Evolutionary conservation across 441 rosid genomes (phyloP).

Genomic region (Eruca vesicaria): DNA sequence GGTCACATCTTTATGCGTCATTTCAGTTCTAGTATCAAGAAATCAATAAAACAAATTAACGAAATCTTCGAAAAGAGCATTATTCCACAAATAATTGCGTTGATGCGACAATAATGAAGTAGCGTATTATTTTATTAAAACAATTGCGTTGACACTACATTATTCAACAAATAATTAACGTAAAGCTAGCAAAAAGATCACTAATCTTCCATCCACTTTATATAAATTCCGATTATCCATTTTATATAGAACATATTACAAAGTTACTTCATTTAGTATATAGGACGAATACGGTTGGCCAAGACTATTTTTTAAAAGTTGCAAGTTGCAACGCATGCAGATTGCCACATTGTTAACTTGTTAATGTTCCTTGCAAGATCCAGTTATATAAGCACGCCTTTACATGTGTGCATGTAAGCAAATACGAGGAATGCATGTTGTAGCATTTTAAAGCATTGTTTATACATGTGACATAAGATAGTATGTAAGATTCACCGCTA

Average conservation of each 20-base stretch:
- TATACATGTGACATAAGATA: conserved; percentile 16
- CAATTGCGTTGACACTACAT: neutral
- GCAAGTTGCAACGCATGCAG: neutral
- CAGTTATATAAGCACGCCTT: neutral
- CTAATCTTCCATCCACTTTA: neutral
- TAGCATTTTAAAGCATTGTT: neutral
- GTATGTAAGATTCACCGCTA: neutral
- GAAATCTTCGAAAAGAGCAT: no score
- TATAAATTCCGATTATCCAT: neutral
- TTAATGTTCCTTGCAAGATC: neutral
- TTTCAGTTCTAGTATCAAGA: neutral
- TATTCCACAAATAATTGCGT: no score
- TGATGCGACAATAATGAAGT: no score
- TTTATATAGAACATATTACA: neutral
- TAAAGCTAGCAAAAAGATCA: neutral
- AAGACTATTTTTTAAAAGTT: neutral
- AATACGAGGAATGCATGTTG: neutral
- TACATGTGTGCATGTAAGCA: neutral
- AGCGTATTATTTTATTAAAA: neutral
- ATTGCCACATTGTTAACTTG: neutral
- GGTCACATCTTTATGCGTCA: neutral
- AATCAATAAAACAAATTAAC: neutral
- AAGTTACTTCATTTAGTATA: neutral
- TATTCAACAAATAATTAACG: neutral
- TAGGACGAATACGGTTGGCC: neutral